Conservation (phyloP, 306 rosid species). For the Cucumis hystrix region DNA sequence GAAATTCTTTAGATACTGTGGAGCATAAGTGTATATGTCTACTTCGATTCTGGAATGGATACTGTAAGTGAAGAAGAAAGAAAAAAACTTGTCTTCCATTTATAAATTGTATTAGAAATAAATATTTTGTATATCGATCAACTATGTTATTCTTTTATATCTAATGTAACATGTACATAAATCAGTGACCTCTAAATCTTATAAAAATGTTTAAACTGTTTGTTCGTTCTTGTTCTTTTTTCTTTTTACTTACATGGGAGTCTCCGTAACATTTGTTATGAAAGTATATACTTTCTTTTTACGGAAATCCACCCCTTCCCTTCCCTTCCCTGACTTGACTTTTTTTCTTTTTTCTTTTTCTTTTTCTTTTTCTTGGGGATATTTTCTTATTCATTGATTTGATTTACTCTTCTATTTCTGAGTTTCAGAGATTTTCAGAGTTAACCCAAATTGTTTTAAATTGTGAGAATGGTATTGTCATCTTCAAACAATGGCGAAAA, state of each 20-base stretch:
- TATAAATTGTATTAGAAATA: neutral
- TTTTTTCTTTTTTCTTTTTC: neutral
- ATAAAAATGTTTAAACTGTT: neutral
- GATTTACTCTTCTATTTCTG: neutral
- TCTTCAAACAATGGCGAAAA: neutral
- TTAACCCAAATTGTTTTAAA: neutral
- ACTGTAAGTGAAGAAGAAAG: neutral
- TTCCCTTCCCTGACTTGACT: neutral
- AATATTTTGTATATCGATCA: neutral
- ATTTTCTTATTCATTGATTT: neutral
- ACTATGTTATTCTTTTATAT: neutral
- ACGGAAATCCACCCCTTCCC: neutral
- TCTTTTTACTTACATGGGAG: neutral
- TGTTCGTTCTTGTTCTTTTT: neutral
- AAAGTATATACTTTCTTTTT: neutral
- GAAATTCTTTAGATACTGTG: neutral
- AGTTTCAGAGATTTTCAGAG: neutral
- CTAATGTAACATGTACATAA: neutral
- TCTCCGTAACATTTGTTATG: neutral
- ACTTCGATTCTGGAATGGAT: neutral
- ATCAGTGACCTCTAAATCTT: neutral
- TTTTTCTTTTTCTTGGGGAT: neutral
- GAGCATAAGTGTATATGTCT: neutral
- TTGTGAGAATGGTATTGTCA: neutral
- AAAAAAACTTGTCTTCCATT: neutral